Evolutionary conservation across 352 stramenopile genomes (phyloP).

Genomic region (Globisporangium radiosum): DNA sequence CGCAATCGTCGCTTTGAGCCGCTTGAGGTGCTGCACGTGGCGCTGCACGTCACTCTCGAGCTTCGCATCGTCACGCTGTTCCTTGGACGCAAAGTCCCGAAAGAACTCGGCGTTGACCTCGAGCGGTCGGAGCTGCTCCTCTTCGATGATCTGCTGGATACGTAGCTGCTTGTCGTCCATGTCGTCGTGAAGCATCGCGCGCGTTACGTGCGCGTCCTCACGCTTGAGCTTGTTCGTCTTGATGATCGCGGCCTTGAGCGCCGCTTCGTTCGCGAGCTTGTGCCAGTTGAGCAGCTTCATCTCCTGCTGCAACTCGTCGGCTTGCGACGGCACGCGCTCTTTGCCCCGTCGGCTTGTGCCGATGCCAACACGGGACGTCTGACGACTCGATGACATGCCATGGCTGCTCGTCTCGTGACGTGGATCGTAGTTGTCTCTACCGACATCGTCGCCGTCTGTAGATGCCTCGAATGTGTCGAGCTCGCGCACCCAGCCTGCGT

Average conservation of each 20-base stretch:
- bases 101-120: slow-evolving; percentile 88
- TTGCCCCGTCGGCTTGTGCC: slow-evolving; percentile 6
- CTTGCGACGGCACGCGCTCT: slow-evolving; percentile 27
- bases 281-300: slow-evolving; percentile 94
- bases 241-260: slow-evolving; percentile 88
- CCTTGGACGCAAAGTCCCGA: slow-evolving; percentile 69
- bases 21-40: slow-evolving; percentile 83
- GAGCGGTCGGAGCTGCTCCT: slow-evolving; percentile 89
- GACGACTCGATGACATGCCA: neutral
- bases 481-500: slow-evolving; percentile 17
- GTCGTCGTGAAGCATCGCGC: slow-evolving; percentile 43
- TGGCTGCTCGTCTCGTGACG: slow-evolving; percentile 11
- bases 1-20: slow-evolving; percentile 61
- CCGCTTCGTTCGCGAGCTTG: slow-evolving; percentile 92
- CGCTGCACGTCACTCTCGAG: slow-evolving; percentile 84
- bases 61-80: slow-evolving; percentile 50
- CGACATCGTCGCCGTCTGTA: neutral
- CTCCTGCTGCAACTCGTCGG: slow-evolving; percentile 87
- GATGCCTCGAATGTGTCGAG: slow-evolving; percentile 13
- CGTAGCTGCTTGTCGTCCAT: slow-evolving; percentile 78
- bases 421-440: slow-evolving; percentile 3
- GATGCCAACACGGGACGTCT: slow-evolving; percentile 3
- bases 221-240: slow-evolving; percentile 85
- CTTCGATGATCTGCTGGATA: slow-evolving; percentile 89
- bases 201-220: slow-evolving; percentile 52